A percentile compares a stretch with the other conserved stretches of the same genome.
These are phyloP conservation scores for Picochlorum sp. DNA, from an alignment of 139 green algal genomes.

Conservation along the genomic window DNA sequence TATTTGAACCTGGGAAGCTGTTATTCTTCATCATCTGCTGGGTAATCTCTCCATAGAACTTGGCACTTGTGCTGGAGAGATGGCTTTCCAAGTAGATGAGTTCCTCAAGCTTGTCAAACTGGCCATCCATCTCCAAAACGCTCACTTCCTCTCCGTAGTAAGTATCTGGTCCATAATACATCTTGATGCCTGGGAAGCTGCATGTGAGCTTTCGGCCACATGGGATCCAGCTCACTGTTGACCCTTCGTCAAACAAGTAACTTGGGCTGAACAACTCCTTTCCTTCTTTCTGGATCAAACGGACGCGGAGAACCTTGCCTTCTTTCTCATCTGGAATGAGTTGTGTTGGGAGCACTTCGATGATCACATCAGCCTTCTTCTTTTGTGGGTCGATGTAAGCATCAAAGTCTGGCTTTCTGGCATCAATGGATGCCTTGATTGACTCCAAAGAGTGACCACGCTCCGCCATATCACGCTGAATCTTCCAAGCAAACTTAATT, in stretches of 20 bases:
- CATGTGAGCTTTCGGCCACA: conserved; percentile 99
- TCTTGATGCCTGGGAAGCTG: conserved; percentile 94
- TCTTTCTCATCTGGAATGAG: conserved; percentile 97
- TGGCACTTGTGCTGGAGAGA: conserved; percentile 92
- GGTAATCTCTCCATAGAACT: conserved; percentile 97
- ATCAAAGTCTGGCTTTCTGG: conserved; percentile 98
- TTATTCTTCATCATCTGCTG: conserved; percentile 99
- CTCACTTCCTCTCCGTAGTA: conserved; percentile 84
- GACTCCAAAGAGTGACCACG: conserved; percentile 93
- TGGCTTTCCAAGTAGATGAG: conserved; percentile 99
- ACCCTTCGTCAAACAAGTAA: conserved; percentile 99
- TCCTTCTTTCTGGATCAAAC: conserved; percentile 99
- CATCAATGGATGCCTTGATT: conserved; percentile 97
- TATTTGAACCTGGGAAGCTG: conserved; percentile 95
- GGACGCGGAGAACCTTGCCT: conserved; percentile 97
- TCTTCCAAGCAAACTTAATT: conserved; percentile 99
- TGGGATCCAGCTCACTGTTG: conserved; percentile 98
- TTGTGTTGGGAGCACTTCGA: conserved; percentile 98
- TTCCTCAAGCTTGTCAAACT: conserved; percentile 99
- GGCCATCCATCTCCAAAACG: conserved; percentile 95
- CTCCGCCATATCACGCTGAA: conserved; percentile 99
- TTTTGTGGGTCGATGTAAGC: conserved; percentile 99
- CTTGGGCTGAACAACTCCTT: conserved; percentile 75
- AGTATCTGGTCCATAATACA: conserved; percentile 88
- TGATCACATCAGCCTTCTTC: conserved; percentile 94